Conservation (phyloP, 1,284 basidiomycete species). For the Wolfiporia cocos region DNA sequence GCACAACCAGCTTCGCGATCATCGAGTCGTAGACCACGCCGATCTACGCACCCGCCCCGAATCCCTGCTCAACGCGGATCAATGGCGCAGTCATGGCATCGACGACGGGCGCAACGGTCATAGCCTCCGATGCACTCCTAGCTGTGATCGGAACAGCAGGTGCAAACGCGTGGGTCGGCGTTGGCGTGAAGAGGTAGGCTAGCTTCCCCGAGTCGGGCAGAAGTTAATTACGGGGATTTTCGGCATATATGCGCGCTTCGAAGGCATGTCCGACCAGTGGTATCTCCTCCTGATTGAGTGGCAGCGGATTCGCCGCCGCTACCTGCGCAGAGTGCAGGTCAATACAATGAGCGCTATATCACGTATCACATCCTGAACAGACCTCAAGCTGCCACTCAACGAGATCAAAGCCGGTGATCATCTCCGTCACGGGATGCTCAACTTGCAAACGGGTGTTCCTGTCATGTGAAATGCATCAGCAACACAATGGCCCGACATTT, state of each 20-base stretch:
- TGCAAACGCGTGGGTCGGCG: conserved; percentile 61
- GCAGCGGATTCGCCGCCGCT: conserved; percentile 83
- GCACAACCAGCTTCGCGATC: conserved; percentile 91
- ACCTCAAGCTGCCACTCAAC: conserved; percentile 94
- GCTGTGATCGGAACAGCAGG: conserved; percentile 31
- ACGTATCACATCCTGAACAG: conserved; percentile 4
- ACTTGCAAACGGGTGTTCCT: conserved; percentile 94
- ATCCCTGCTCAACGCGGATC: conserved; percentile 89
- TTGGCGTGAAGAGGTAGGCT: conserved; percentile 73
- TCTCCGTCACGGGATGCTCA: conserved; percentile 95
- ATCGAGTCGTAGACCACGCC: conserved; percentile 94
- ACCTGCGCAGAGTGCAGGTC: no score
- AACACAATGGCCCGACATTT: conserved; percentile 1
- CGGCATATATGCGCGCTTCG: conserved; percentile 95
- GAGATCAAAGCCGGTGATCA: conserved; percentile 89
- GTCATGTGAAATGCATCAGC: neutral
- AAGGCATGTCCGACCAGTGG: conserved; percentile 89
- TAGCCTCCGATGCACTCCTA: conserved; percentile 24
- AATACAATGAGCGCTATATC: neutral
- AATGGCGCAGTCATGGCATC: conserved; percentile 71
- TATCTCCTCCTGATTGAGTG: conserved; percentile 71
- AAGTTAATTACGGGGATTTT: conserved; percentile 89
- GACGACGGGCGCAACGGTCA: conserved; percentile 81
- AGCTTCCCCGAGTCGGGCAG: conserved; percentile 86
- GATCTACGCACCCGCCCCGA: conserved; percentile 81